A percentile compares a stretch with the other conserved stretches of the same genome.
Conservation (phyloP, 2,329 filamentous ascomycete species). For the Botrytis fragariae region DNA sequence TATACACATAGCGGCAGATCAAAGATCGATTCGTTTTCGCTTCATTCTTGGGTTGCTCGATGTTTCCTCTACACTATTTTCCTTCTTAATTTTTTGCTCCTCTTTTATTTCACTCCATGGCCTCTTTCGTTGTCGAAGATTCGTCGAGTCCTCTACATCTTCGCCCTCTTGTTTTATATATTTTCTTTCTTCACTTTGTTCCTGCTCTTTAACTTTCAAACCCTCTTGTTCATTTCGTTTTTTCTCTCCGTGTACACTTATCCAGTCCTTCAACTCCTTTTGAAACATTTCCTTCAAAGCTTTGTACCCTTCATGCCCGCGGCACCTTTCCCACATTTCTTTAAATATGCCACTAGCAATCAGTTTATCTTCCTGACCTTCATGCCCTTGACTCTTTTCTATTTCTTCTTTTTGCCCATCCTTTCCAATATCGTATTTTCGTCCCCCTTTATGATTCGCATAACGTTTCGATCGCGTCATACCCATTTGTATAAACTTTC, state of each 20-base stretch:
- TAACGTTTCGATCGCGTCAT: slow-evolving; percentile 61
- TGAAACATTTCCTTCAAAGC: neutral
- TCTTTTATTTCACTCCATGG: neutral
- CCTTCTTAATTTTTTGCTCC: neutral
- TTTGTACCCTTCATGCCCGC: neutral
- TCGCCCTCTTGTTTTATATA: neutral
- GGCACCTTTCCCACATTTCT: slow-evolving; percentile 43
- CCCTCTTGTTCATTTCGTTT: neutral
- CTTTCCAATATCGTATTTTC: slow-evolving; percentile 48
- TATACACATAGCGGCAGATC: neutral
- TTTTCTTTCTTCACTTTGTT: neutral
- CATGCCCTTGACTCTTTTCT: slow-evolving; percentile 46
- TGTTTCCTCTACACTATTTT: neutral
- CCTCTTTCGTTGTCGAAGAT: neutral
- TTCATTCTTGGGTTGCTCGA: neutral
- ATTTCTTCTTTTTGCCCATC: slow-evolving; percentile 29
- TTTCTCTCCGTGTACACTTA: neutral
- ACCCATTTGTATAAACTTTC: slow-evolving; percentile 65
- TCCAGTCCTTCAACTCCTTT: slow-evolving; percentile 1
- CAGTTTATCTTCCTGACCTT: slow-evolving; percentile 49
- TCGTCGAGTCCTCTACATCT: neutral
- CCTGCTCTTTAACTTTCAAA: neutral
- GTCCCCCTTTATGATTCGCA: slow-evolving; percentile 54
- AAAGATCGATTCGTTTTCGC: neutral
- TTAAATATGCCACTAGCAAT: slow-evolving; percentile 50